Evolutionary conservation across 345 rosid genomes (phyloP), one percentile per base, ranked within the genome.

Genomic region (Populus pruinosa): DNA sequence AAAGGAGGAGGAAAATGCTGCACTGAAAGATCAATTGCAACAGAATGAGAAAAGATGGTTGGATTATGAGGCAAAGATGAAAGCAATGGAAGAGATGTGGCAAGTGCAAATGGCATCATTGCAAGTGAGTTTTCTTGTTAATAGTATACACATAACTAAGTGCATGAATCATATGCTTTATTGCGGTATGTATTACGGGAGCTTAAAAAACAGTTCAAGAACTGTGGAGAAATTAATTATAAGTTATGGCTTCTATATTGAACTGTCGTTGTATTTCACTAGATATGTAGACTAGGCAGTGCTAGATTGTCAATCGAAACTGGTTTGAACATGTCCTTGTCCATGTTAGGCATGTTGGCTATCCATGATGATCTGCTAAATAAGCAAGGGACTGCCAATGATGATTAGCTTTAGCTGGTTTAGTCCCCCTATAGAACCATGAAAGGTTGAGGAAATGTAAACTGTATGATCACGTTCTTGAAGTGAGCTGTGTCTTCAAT

Each of bases 21-120:
- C 92, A 11, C 71, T 96, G 80, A 85, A 86, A 77, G 94, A 91
- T 82, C 91, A 96, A 83, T 81, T 96, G 83, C 86, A 84, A 56
- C 90, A 89, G 70, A 90, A 75, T 69, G 97, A 91, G 77, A 86
- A 85, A 66, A 90, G 85, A 82, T 92, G 97, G 97, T 86, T 82
- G 2, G 97, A 92, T 6, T 91, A 93, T 20, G 97, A 96, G 87
- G 82, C 82, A 49, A 96, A 87, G 84, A 91, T 96, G 97, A 94
- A 94, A 87, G 85, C 92, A 21, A 92, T 91, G 97, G 99, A 96
- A 86, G 98, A 94, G 77, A 87, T 87, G 81, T 96, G 98, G 98
- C 92, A 91, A 82, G 91, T 86, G 83, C 98, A 96, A 83, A 90
- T 96, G 94, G 81, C 87, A 12, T 88, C 99, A 20, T 83, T 92